A percentile compares a stretch with the other conserved stretches of the same genome.
Evolutionary conservation across 2,329 filamentous ascomycete genomes (phyloP).

Genomic region (Aureobasidium sp.): DNA sequence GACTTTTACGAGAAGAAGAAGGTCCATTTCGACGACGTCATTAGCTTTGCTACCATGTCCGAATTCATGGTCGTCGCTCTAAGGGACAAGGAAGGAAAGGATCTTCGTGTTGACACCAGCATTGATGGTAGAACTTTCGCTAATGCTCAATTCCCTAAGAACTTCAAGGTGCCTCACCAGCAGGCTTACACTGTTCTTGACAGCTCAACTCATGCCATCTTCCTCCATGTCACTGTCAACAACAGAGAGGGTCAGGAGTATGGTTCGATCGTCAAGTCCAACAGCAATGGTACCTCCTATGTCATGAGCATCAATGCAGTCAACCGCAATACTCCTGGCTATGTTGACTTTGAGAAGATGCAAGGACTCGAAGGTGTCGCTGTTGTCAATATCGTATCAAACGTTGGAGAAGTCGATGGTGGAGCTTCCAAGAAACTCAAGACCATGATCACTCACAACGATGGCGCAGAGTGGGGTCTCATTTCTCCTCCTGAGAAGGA

Average conservation of each 20-base stretch:
- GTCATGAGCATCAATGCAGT: slow-evolving; percentile 84
- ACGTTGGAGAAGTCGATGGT: slow-evolving; percentile 68
- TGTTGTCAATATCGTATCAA: slow-evolving; percentile 86
- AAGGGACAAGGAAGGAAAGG: slow-evolving; percentile 69
- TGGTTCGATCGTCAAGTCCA: slow-evolving; percentile 96
- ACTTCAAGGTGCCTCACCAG: slow-evolving; percentile 82
- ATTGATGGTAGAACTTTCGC: slow-evolving; percentile 88
- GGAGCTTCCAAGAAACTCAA: slow-evolving; percentile 82
- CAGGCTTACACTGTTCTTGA: slow-evolving; percentile 93
- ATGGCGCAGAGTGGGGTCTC: slow-evolving; percentile 88
- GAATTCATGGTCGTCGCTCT: slow-evolving; percentile 96
- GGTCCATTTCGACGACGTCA: slow-evolving; percentile 74
- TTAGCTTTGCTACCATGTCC: slow-evolving; percentile 93
- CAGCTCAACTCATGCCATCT: slow-evolving; percentile 94
- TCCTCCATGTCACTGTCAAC: slow-evolving; percentile 90
- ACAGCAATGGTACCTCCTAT: slow-evolving; percentile 98
- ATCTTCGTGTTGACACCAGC: slow-evolving; percentile 82
- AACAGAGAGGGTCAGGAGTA: slow-evolving; percentile 70
- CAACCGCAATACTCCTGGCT: slow-evolving; percentile 80
- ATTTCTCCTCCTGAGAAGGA: slow-evolving; percentile 78
- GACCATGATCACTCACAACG: slow-evolving; percentile 96
- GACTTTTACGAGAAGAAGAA: slow-evolving; percentile 78
- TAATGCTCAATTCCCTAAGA: slow-evolving; percentile 84
- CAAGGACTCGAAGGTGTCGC: slow-evolving; percentile 90
- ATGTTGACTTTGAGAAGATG: slow-evolving; percentile 98